These are phyloP conservation scores for Akanthomyces uredinophilus DNA, from an alignment of 2,329 filamentous ascomycete genomes.

Conservation along the genomic window DNA sequence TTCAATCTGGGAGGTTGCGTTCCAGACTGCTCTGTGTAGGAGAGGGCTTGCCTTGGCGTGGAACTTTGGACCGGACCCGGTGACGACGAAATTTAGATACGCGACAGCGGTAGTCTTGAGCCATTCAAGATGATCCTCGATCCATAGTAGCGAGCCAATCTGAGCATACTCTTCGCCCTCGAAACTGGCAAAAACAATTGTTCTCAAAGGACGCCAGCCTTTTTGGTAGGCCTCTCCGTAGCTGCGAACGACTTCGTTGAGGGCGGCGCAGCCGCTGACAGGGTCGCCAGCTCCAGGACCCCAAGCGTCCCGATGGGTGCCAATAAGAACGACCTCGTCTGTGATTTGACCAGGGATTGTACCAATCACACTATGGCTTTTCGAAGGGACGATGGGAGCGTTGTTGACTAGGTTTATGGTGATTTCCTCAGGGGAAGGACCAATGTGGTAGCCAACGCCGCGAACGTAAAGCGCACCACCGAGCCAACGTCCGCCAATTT, in stretches of 20 bases:
- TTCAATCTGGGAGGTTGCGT: slow-evolving; percentile 54
- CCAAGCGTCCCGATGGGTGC: slow-evolving; percentile 82
- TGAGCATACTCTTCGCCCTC: slow-evolving; percentile 75
- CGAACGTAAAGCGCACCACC: slow-evolving; percentile 39
- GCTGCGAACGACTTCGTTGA: slow-evolving; percentile 69
- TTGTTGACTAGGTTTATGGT: slow-evolving; percentile 62
- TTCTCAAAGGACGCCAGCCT: slow-evolving; percentile 78
- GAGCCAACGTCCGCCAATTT: slow-evolving; percentile 58
- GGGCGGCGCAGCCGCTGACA: slow-evolving; percentile 70
- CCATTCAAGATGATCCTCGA: slow-evolving; percentile 78
- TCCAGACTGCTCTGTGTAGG: slow-evolving; percentile 59
- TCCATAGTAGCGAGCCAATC: slow-evolving; percentile 79
- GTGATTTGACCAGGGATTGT: slow-evolving; percentile 71
- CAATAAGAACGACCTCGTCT: slow-evolving; percentile 68
- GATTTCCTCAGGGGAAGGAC: slow-evolving; percentile 44
- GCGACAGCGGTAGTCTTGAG: slow-evolving; percentile 64
- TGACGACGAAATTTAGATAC: slow-evolving; percentile 79
- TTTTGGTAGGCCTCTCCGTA: slow-evolving; percentile 63
- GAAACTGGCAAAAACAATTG: slow-evolving; percentile 65
- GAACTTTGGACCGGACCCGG: slow-evolving; percentile 52
- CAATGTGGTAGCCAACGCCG: slow-evolving; percentile 38
- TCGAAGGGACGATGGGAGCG: slow-evolving; percentile 45
- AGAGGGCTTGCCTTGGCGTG: slow-evolving; percentile 58
- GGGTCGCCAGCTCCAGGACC: slow-evolving; percentile 81
- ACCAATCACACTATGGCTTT: slow-evolving; percentile 68